A percentile compares a stretch with the other conserved stretches of the same genome.
Conservation (phyloP, 2,329 filamentous ascomycete species). For the Aspergillus candidus region DNA sequence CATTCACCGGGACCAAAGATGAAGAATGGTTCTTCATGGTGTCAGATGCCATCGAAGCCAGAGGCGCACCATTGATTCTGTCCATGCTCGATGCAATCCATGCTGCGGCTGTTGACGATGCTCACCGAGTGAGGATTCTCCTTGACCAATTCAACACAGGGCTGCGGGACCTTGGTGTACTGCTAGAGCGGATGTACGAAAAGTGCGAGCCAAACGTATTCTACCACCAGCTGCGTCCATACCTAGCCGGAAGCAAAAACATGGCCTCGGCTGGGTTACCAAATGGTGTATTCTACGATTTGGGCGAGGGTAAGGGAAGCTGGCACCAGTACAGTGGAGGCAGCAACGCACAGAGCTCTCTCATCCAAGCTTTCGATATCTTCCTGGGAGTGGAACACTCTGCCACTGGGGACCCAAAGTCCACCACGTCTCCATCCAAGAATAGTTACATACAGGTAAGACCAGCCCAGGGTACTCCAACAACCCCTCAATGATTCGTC, state of each 20-base stretch:
- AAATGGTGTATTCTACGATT: slow-evolving; percentile 48
- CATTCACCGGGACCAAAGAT: slow-evolving; percentile 35
- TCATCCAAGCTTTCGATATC: slow-evolving; percentile 51
- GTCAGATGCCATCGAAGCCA: slow-evolving; percentile 49
- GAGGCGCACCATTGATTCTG: slow-evolving; percentile 33
- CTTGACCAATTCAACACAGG: slow-evolving; percentile 38
- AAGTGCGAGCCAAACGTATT: slow-evolving; percentile 45
- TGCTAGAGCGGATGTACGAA: slow-evolving; percentile 49
- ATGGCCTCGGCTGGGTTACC: slow-evolving; percentile 48
- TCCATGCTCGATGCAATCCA: slow-evolving; percentile 40
- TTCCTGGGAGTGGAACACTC: slow-evolving; percentile 47
- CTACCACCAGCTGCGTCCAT: slow-evolving; percentile 48
- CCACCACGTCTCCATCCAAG: slow-evolving; percentile 15
- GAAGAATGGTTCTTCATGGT: slow-evolving; percentile 48
- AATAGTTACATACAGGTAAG: slow-evolving; percentile 28
- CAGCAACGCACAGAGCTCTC: slow-evolving; percentile 51
- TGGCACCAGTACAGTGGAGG: slow-evolving; percentile 50
- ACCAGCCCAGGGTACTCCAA: slow-evolving; percentile 1
- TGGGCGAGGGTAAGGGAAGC: slow-evolving; percentile 42
- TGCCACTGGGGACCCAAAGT: slow-evolving; percentile 30
- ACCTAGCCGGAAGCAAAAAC: slow-evolving; percentile 49
- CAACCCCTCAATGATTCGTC: not conserved
- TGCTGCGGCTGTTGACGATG: slow-evolving; percentile 37
- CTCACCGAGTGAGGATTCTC: slow-evolving; percentile 31
- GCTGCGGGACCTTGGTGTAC: slow-evolving; percentile 36